Percentiles rank a stretch among this genome's conserved stretches.
These are phyloP conservation scores for Telfairia occidentalis DNA, from an alignment of 331 rosid genomes.

Conservation along the genomic window DNA sequence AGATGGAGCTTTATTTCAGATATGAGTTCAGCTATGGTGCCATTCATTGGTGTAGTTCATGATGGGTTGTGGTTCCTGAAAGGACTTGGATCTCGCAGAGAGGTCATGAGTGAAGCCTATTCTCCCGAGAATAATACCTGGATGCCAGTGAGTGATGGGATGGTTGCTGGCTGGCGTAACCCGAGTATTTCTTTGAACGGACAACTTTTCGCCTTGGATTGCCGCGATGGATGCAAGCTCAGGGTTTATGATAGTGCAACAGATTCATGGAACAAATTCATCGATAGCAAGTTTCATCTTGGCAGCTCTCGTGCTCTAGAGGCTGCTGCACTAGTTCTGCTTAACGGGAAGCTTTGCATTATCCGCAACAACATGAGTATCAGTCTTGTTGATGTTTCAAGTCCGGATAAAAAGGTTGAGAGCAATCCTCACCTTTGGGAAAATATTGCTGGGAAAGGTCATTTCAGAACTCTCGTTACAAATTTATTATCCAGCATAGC, in stretches of 20 bases:
- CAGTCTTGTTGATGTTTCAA: slow-evolving; percentile 73
- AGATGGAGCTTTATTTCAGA: slow-evolving; percentile 91
- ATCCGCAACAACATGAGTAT: slow-evolving; percentile 97
- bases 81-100: slow-evolving; percentile 86
- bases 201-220: slow-evolving; percentile 78
- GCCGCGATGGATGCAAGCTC: slow-evolving; percentile 92
- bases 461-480: slow-evolving; percentile 58
- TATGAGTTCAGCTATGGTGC: slow-evolving; percentile 95
- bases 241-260: slow-evolving; percentile 64
- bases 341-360: slow-evolving; percentile 89
- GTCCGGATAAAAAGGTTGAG: slow-evolving; percentile 61
- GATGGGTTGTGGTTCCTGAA: slow-evolving; percentile 81
- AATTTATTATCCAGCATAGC: slow-evolving; percentile 86
- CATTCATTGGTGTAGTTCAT: slow-evolving; percentile 93
- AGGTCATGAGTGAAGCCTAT: slow-evolving; percentile 87
- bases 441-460: slow-evolving; percentile 87
- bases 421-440: slow-evolving; percentile 89
- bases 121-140: slow-evolving; percentile 77
- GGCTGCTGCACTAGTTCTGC: slow-evolving; percentile 93
- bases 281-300: slow-evolving; percentile 88
- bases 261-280: slow-evolving; percentile 84
- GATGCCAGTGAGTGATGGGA: slow-evolving; percentile 67
- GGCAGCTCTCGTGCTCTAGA: slow-evolving; percentile 83
- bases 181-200: slow-evolving; percentile 87
- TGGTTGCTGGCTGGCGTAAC: slow-evolving; percentile 92